phyloP scores from a whole-genome alignment of 2,329 filamentous ascomycete species.

The Hymenoscyphus albidus region DNA sequence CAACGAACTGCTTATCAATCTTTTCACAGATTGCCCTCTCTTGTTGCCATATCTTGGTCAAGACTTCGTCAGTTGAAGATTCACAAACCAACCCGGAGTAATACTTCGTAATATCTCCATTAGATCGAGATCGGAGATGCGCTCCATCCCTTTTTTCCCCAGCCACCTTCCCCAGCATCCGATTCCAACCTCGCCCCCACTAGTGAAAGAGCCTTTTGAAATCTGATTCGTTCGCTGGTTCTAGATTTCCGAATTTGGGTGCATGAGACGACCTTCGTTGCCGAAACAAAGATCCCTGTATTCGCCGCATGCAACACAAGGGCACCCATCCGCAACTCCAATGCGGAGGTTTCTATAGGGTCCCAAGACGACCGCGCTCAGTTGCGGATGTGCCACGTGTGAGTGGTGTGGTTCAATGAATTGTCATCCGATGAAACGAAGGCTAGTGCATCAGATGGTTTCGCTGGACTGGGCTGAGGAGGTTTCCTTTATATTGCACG shows the following conservation, averaged over 20 bases:
- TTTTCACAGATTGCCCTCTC: not conserved
- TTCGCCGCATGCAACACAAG: not conserved
- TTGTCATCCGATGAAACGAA: constrained; percentile 2
- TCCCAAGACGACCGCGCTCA: too few species aligned
- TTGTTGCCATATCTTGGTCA: not conserved
- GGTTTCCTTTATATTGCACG: not conserved
- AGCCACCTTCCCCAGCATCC: not conserved
- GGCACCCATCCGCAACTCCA: not conserved
- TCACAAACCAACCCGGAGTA: too few species aligned
- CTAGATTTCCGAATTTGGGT: not conserved
- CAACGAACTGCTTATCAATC: not conserved
- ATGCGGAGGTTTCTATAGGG: not conserved
- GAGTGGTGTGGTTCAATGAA: not conserved
- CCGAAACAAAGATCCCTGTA: constrained; percentile 1
- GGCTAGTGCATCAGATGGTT: constrained; percentile 4
- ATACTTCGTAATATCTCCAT: too few species aligned
- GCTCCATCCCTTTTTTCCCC: not conserved
- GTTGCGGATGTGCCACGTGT: not conserved
- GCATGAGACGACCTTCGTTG: not conserved
- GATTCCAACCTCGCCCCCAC: not conserved
- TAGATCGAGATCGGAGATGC: not conserved
- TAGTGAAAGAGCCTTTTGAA: not conserved
- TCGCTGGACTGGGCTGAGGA: not conserved
- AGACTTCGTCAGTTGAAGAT: too few species aligned
- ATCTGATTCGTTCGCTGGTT: not conserved